Conservation (phyloP, 2,329 filamentous ascomycete species). For the Fusarium ramigenum region DNA sequence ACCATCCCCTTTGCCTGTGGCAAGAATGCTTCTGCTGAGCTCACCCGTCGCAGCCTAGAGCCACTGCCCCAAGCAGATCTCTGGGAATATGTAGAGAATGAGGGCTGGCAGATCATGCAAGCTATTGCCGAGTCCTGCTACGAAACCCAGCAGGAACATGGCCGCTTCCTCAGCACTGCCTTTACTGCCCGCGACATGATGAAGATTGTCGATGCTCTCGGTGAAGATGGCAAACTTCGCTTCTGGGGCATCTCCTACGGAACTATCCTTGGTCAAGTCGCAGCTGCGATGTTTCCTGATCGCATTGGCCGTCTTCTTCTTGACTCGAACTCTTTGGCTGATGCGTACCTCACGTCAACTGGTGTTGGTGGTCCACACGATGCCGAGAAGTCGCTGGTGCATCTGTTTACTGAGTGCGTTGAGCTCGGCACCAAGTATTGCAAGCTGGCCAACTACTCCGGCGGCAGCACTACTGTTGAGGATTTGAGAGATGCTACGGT, state of each 20-base stretch:
- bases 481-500: constrained; percentile 7
- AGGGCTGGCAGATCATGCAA: not conserved
- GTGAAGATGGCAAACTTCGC: constrained; percentile 46
- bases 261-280: constrained; percentile 32
- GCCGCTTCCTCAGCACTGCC: constrained; percentile 45
- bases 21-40: not conserved
- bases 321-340: constrained; percentile 31
- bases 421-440: constrained; percentile 20
- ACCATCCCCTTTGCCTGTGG: constrained; percentile 32
- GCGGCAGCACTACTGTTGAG: constrained; percentile 11
- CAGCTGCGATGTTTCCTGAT: constrained; percentile 38
- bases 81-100: constrained; percentile 15
- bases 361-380: constrained; percentile 20
- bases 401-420: constrained; percentile 28
- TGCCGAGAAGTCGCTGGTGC: constrained; percentile 12
- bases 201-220: constrained; percentile 50
- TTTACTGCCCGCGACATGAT: constrained; percentile 53
- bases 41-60: constrained; percentile 1
- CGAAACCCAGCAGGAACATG: constrained; percentile 37
- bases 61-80: constrained; percentile 8
- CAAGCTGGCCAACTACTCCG: constrained; percentile 23
- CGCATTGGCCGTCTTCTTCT: constrained; percentile 36
- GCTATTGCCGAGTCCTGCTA: constrained; percentile 36
- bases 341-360: constrained; percentile 14
- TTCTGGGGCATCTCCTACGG: constrained; percentile 48